These are phyloP conservation scores for Erigeron philadelphicus DNA, from an alignment of 140 eudicot genomes.

Conservation along the genomic window DNA sequence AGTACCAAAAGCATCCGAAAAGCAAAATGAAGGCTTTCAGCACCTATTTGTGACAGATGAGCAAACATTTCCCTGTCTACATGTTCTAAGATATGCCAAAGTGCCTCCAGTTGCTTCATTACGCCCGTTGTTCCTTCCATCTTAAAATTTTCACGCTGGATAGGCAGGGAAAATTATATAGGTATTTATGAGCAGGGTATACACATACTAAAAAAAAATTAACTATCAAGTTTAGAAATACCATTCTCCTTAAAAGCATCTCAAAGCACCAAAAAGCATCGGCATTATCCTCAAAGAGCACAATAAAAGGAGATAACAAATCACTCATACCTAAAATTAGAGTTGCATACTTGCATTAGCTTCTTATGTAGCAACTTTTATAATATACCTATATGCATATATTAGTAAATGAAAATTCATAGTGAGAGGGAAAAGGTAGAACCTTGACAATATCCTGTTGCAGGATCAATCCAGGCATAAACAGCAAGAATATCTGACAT, in stretches of 20 bases:
- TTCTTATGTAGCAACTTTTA: not conserved
- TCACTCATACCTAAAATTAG: constrained; percentile 83
- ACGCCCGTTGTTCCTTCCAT: constrained; percentile 98
- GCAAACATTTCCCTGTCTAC: constrained; percentile 79
- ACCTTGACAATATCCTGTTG: constrained; percentile 98
- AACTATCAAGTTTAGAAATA: constrained; percentile 25
- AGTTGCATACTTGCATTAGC: constrained; percentile 22
- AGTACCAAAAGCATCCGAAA: constrained; percentile 95
- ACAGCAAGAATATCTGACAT: constrained; percentile 99
- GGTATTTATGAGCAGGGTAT: constrained; percentile 17
- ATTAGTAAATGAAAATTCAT: constrained; percentile 1
- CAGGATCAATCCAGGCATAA: constrained; percentile 98
- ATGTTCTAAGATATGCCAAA: constrained; percentile 74
- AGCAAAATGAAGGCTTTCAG: constrained; percentile 97
- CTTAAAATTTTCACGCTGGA: constrained; percentile 81
- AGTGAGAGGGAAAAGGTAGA: constrained; percentile 9
- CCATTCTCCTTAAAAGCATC: constrained; percentile 94
- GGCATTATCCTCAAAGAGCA: constrained; percentile 88
- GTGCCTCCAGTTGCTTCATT: constrained; percentile 80
- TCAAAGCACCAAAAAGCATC: constrained; percentile 99
- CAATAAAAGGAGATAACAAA: constrained; percentile 87
- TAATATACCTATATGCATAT: constrained; percentile 11
- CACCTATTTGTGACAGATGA: constrained; percentile 80
- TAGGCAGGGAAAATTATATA: not conserved
- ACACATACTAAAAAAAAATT: not conserved